Base-by-base conservation (phyloP, 2,329 filamentous ascomycete genomes). In the Paecilomyces sp. region DNA sequence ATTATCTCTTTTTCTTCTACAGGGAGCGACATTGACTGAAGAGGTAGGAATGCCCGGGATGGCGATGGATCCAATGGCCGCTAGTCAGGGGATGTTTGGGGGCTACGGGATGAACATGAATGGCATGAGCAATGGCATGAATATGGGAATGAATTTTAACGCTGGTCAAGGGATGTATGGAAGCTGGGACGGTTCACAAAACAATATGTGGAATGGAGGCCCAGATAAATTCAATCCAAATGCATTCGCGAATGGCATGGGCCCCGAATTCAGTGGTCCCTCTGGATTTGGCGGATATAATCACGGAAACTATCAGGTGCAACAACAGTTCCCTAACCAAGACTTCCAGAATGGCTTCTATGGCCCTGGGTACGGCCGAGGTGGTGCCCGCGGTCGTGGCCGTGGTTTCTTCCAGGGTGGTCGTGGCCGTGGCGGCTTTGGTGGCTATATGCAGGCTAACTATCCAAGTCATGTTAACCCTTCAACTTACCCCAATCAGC, bases 211-310 rank as follows among this genome's bases (percentile, higher is more conserved):
- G 88, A 89, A 88, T 87, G 85, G 86, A 83, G 85, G 86, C 83
- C 88, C 89, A 88, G 88, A 90, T 90, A 91, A 90, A 88, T 91
- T 86, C 87, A 92, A 88, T 84, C 84, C 86, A 89, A 91, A 86
- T 89, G 86, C 86, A 85, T 84, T 79, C 71, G 73, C 85, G 78
- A 76, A 83, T 83, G 86, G 86, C 83, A 90, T 90, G 85, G 87
- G 86, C 82, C 86, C 87, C 89, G 88, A 90, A 80, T 91, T 85
- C 86, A 88, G 88, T 80, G 83, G 84, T 85, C 88, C 89, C 82
- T 82, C 86, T 82, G 87, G 87, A 80, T 90, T 83, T 78, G 79
- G 80, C 77, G 78, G 79, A 68, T 83, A 81, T 81, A 84, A 88
- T 87, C 86, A 88, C 86, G 88, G 88, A 87, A 91, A 91, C 84